A percentile compares a stretch with the other conserved stretches of the same genome.
Conservation (phyloP, 768 basidiomycete genomes). For the Suillus cothurnatus region DNA sequence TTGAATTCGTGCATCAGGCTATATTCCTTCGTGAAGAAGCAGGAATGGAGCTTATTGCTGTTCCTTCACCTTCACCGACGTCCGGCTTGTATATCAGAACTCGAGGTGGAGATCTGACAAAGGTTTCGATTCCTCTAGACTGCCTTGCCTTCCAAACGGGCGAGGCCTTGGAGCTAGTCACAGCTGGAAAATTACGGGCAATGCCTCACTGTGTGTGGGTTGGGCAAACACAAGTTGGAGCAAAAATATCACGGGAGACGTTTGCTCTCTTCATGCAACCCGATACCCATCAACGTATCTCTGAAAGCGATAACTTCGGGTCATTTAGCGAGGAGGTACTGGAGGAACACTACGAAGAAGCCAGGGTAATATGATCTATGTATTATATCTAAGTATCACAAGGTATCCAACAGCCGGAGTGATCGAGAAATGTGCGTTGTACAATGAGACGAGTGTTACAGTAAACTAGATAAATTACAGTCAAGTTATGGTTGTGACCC, state of each 20-base stretch:
- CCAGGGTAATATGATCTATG: slow-evolving; percentile 38
- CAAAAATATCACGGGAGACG: slow-evolving; percentile 77
- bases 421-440: neutral
- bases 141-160: slow-evolving; percentile 97
- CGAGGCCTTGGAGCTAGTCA: slow-evolving; percentile 91
- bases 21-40: slow-evolving; percentile 71
- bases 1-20: slow-evolving; percentile 50
- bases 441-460: slow-evolving; percentile 12
- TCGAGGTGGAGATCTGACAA: slow-evolving; percentile 73
- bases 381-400: slow-evolving; percentile 19
- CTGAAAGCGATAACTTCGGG: slow-evolving; percentile 77
- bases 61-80: slow-evolving; percentile 68
- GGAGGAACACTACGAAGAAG: slow-evolving; percentile 45
- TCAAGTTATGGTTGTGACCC: slow-evolving; percentile 24
- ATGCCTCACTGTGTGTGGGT: slow-evolving; percentile 95
- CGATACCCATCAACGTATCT: slow-evolving; percentile 75
- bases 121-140: slow-evolving; percentile 83
- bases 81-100: slow-evolving; percentile 94
- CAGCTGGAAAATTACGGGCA: slow-evolving; percentile 76
- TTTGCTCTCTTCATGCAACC: slow-evolving; percentile 92
- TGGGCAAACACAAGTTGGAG: slow-evolving; percentile 45
- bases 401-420: slow-evolving; percentile 14
- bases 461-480: slow-evolving; percentile 8
- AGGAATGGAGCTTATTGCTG: slow-evolving; percentile 42
- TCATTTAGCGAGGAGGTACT: slow-evolving; percentile 87